These are phyloP conservation scores for Thraustochytrium sp. DNA, from an alignment of 352 stramenopile species.

Conservation along the genomic window DNA sequence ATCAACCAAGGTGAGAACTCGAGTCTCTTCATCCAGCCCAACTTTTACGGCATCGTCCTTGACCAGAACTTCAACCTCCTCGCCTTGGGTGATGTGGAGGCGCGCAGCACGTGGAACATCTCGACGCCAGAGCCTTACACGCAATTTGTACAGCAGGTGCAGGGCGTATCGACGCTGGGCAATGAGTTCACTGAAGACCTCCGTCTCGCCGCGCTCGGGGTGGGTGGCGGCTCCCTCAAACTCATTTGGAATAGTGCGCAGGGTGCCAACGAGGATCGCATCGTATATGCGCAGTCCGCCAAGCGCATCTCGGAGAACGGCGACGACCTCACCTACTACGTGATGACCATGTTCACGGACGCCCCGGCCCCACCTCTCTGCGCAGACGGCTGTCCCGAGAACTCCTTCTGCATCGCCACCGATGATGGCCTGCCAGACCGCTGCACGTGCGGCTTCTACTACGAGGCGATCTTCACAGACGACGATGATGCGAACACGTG, in stretches of 20 bases:
- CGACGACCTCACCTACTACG: neutral
- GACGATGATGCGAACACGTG: neutral
- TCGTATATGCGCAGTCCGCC: neutral
- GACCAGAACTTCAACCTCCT: neutral
- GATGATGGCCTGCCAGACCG: neutral
- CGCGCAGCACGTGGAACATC: neutral
- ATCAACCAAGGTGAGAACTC: neutral
- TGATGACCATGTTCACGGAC: neutral
- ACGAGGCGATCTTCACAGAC: neutral
- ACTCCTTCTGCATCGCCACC: neutral
- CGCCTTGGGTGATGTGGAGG: neutral
- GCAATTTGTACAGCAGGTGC: neutral
- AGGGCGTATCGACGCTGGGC: neutral
- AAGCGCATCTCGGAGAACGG: neutral
- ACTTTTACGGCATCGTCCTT: neutral
- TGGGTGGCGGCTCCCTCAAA: neutral
- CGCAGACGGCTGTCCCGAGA: neutral
- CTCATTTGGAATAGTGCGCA: neutral
- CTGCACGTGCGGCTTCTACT: slow-evolving; percentile 12
- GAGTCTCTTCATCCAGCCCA: neutral
- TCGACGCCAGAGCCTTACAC: neutral
- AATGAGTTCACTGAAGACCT: neutral
- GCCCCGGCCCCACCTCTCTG: neutral
- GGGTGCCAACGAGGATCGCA: neutral
- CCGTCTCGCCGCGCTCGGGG: neutral